Evolutionary conservation across 306 rosid genomes (phyloP), one percentile per base, ranked within the genome.

Genomic region (Vicia villosa): DNA sequence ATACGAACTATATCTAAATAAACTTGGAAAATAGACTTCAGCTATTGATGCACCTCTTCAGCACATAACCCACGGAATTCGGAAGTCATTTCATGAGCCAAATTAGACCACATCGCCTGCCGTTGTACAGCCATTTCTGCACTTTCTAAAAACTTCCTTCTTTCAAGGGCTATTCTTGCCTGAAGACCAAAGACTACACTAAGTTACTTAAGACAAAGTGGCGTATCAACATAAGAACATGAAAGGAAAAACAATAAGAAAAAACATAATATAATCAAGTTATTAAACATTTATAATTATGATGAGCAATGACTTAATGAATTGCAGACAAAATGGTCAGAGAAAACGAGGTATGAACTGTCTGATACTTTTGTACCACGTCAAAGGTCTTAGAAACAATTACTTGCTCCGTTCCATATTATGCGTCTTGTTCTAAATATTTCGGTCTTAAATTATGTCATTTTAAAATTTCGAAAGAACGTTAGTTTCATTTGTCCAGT

Each of bases 11-110:
- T 47, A 71, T 64, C 40, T 12, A 45, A 62, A 21, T 41, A 60
- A 21, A 75, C 13, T 11, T 41, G 6, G 47, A 16, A 77, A 74
- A 77, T 24, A 65, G 47, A 40, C 51, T 72, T 41, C 63, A 45
- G 67, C 51, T 49, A 70, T 41, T 70, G 72, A 14, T 20, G 66
- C 76, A 95, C 99, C 97, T 95, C 99, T 86, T 95, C 99, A 71
- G 99, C 99, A 74, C 99, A 95, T 54, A 95, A 86, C 63, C 97
- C 96, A 50, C 99, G 99, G 60, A 95, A 95, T 69, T 95, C 97
- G 16, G 99, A 91, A 66, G 99, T 95, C 97, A 95, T 95, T 76
- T 95, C 97, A 79, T 95, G 97, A 71, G 97, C 99, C 83, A 91
- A 86, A 84, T 83, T 87, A 17, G 99, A 95, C 97, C 99, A 95